phyloP scores from a whole-genome alignment of 805 yeast species.

The Jamesozyma spencerorum region DNA sequence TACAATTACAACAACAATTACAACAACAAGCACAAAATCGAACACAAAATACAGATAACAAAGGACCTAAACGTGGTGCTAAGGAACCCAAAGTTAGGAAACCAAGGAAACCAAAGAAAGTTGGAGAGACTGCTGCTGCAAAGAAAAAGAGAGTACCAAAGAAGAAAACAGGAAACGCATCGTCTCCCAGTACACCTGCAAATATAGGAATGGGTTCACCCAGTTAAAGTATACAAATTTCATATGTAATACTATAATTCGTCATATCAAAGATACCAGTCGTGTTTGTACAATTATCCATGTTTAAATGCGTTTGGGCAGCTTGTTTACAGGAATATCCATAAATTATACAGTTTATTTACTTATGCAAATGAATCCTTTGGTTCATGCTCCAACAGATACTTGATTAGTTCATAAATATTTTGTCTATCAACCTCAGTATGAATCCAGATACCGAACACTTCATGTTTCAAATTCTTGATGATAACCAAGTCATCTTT shows the following conservation, averaged over 20 bases:
- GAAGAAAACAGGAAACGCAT: not conserved
- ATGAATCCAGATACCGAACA: constrained; percentile 73
- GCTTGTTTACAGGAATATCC: no score
- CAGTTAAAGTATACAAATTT: not conserved
- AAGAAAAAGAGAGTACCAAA: constrained; percentile 18
- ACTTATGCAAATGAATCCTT: constrained; percentile 26
- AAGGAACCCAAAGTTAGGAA: constrained; percentile 22
- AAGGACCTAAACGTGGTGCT: constrained; percentile 1
- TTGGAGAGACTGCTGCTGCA: constrained; percentile 19
- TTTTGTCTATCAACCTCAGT: constrained; percentile 57
- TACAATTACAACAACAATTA: constrained; percentile 11
- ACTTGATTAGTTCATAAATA: constrained; percentile 39
- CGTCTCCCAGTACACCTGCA: constrained; percentile 2
- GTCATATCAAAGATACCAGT: no score
- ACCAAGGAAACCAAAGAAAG: constrained; percentile 25
- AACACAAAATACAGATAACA: not conserved
- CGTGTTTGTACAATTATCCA: no score
- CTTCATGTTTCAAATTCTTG: constrained; percentile 56
- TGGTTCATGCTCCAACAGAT: constrained; percentile 27
- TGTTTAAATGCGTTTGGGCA: no score
- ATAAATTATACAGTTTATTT: no score
- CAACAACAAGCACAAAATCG: not conserved
- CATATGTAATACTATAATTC: no score
- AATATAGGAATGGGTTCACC: constrained; percentile 1
- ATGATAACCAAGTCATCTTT: constrained; percentile 63